phyloP scores from a whole-genome alignment of 1,284 basidiomycete genomes.

The Austroboletus rostrupii region DNA sequence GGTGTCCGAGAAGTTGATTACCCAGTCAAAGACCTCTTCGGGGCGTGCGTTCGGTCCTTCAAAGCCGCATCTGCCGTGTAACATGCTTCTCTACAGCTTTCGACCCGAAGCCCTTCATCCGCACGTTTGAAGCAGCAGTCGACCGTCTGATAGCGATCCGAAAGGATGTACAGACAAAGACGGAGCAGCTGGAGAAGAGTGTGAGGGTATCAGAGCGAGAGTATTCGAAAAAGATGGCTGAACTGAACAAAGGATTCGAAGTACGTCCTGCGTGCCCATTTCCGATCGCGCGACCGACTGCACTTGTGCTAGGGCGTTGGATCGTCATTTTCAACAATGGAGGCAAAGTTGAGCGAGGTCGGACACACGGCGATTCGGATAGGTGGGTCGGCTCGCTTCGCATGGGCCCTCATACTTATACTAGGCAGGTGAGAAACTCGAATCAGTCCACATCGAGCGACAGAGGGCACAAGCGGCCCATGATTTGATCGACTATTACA shows the following conservation, averaged over 20 bases:
- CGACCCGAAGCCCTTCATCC: slow-evolving; percentile 89
- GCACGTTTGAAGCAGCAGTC: slow-evolving; percentile 86
- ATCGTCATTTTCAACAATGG: slow-evolving; percentile 80
- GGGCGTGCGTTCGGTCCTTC: slow-evolving; percentile 61
- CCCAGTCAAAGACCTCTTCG: slow-evolving; percentile 75
- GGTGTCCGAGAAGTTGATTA: slow-evolving; percentile 82
- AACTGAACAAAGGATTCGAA: slow-evolving; percentile 91
- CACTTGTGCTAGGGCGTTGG: slow-evolving; percentile 62
- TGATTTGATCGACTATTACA: slow-evolving; percentile 94
- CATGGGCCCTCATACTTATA: slow-evolving; percentile 10
- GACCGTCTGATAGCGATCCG: slow-evolving; percentile 84
- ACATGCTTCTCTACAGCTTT: slow-evolving; percentile 59
- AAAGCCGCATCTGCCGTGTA: background rate
- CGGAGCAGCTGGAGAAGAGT: slow-evolving; percentile 88
- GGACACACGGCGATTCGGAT: slow-evolving; percentile 93
- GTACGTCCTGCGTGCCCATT: slow-evolving; percentile 38
- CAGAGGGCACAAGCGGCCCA: slow-evolving; percentile 92
- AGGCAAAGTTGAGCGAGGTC: slow-evolving; percentile 88
- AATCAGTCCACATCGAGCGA: slow-evolving; percentile 89
- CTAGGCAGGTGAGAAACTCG: slow-evolving; percentile 84
- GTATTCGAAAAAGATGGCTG: slow-evolving; percentile 90
- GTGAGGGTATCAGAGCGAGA: slow-evolving; percentile 89
- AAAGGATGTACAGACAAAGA: slow-evolving; percentile 84
- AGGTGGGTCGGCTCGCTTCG: slow-evolving; percentile 45
- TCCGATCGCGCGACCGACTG: slow-evolving; percentile 3